phyloP scores from a whole-genome alignment of 495 filamentous ascomycete genomes.

The Beverwykella pulmonaria region DNA sequence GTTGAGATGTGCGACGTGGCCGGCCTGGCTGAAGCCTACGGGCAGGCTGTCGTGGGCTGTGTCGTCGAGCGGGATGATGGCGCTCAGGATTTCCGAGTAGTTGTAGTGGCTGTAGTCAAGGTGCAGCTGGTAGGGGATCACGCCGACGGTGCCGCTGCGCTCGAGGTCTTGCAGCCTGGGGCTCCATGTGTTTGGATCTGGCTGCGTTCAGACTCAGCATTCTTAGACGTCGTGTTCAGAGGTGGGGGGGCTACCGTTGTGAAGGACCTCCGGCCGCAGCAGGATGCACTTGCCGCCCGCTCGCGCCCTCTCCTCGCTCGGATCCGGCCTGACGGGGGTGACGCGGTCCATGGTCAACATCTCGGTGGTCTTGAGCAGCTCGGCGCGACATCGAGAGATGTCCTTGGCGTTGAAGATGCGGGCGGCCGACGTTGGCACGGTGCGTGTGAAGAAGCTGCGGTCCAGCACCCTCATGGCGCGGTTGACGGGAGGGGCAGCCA shows the following conservation, averaged over 20 bases:
- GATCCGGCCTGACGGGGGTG: slow-evolving; percentile 56
- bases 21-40: slow-evolving; percentile 80
- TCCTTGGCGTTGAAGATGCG: slow-evolving; percentile 69
- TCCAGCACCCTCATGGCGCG: slow-evolving; percentile 79
- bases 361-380: slow-evolving; percentile 61
- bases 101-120: slow-evolving; percentile 86
- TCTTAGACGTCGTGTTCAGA: background rate
- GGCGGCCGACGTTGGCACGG: slow-evolving; percentile 75
- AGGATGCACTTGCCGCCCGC: slow-evolving; percentile 71
- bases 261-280: slow-evolving; percentile 67
- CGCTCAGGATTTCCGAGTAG: slow-evolving; percentile 77
- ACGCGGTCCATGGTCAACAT: slow-evolving; percentile 64
- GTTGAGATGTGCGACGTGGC: slow-evolving; percentile 94
- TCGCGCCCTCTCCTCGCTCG: slow-evolving; percentile 50
- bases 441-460: slow-evolving; percentile 77
- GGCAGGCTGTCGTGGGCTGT: slow-evolving; percentile 74
- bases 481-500: slow-evolving; percentile 82
- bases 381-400: slow-evolving; percentile 66
- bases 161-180: slow-evolving; percentile 68
- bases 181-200: slow-evolving; percentile 77
- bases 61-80: slow-evolving; percentile 57
- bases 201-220: slow-evolving; percentile 34
- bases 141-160: slow-evolving; percentile 61
- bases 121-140: slow-evolving; percentile 73
- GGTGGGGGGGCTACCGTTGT: slow-evolving; percentile 59